Conservation (phyloP, 495 filamentous ascomycete genomes). For the Rhypophila decipiens region DNA sequence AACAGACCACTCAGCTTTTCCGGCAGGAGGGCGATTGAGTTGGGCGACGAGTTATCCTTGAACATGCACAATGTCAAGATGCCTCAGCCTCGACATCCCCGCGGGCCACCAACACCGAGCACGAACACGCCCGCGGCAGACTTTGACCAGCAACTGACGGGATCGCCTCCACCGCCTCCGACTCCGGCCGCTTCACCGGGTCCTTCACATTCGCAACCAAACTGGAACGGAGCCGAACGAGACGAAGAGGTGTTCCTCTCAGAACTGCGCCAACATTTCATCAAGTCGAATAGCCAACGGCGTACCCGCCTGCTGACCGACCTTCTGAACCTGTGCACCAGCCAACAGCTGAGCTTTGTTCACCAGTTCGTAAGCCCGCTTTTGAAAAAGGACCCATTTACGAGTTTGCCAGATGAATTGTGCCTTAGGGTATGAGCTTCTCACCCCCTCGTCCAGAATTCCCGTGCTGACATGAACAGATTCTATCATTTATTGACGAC, state of each 20-base stretch:
- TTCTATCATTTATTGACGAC: constrained; percentile 91
- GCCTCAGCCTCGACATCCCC: constrained; percentile 33
- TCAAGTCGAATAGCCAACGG: constrained; percentile 43
- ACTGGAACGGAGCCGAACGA: constrained; percentile 47
- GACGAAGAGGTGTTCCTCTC: constrained; percentile 48
- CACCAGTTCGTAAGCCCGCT: constrained; percentile 86
- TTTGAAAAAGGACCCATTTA: constrained; percentile 93
- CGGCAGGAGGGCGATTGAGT: constrained; percentile 36
- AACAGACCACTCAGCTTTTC: constrained; percentile 34
- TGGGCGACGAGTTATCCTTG: constrained; percentile 38
- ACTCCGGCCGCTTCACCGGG: constrained; percentile 53
- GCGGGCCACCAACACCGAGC: constrained; percentile 51
- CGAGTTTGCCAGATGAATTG: constrained; percentile 80
- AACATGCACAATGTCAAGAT: constrained; percentile 42
- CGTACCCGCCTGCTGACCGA: constrained; percentile 66
- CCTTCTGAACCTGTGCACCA: constrained; percentile 85
- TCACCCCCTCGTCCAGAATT: background rate
- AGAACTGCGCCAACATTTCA: constrained; percentile 44
- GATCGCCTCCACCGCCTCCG: constrained; percentile 50
- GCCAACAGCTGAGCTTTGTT: constrained; percentile 89
- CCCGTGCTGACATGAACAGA: constrained; percentile 39
- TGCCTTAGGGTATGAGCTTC: constrained; percentile 66
- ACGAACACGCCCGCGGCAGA: constrained; percentile 52
- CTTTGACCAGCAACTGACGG: constrained; percentile 46
- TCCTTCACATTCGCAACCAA: constrained; percentile 43